These are phyloP conservation scores for Eucalyptus fibrosa DNA, from an alignment of 345 rosid genomes.

Conservation along the genomic window DNA sequence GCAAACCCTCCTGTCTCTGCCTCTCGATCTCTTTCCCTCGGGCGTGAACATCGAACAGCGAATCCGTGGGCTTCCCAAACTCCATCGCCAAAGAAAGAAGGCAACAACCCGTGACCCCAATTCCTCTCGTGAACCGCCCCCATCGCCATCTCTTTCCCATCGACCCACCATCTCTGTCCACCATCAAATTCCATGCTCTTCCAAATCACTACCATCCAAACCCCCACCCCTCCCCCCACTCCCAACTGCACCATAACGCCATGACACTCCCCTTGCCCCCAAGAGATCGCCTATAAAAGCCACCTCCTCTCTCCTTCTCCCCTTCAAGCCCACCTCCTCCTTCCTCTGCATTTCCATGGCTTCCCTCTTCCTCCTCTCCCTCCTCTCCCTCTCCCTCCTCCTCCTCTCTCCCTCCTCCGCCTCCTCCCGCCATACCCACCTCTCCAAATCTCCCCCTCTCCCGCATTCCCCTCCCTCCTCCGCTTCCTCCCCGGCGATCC, in stretches of 20 bases:
- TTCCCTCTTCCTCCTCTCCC: conserved; percentile 11
- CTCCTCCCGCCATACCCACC: conserved; percentile 2
- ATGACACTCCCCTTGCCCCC: not conserved
- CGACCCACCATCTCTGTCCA: not conserved
- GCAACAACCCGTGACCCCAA: not conserved
- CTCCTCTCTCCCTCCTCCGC: conserved; percentile 10
- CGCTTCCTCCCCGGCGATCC: not conserved
- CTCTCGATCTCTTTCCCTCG: not conserved
- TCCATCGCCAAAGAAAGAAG: not conserved
- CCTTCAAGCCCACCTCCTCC: not conserved
- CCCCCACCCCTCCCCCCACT: not conserved
- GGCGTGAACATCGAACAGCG: not conserved
- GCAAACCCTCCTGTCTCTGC: not conserved
- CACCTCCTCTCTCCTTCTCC: not conserved
- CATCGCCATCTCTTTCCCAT: not conserved
- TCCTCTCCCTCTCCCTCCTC: not conserved
- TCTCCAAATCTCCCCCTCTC: not conserved
- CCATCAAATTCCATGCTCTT: not conserved
- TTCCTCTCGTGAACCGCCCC: not conserved
- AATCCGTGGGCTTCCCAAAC: not conserved
- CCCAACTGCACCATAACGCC: not conserved
- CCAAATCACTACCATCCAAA: not conserved
- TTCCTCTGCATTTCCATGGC: conserved; percentile 12
- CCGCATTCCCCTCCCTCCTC: not conserved
- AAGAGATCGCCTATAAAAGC: not conserved